Percentiles rank a stretch among this genome's conserved stretches.
These are phyloP conservation scores for Fusarium coffeatum DNA, from an alignment of 2,329 filamentous ascomycete species.

Conservation along the genomic window DNA sequence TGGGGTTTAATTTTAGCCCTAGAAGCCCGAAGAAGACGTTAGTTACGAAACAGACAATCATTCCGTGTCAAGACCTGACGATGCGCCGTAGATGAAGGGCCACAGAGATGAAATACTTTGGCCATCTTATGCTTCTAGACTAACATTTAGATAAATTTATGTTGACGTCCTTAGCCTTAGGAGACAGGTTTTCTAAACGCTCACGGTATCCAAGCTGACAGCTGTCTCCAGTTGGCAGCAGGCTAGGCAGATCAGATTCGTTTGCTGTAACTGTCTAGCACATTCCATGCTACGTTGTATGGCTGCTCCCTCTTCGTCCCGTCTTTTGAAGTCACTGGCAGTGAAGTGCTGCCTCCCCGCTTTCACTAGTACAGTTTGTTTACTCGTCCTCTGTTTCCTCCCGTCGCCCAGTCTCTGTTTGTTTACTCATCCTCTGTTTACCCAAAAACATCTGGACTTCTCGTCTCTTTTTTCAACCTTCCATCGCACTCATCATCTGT, in stretches of 20 bases:
- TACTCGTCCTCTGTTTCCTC: background rate
- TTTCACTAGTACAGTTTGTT: background rate
- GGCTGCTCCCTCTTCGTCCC: constrained; percentile 14
- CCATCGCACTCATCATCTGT: background rate
- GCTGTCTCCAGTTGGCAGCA: background rate
- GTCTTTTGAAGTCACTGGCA: constrained; percentile 2
- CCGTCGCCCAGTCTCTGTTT: background rate
- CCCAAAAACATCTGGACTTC: background rate
- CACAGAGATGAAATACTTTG: background rate
- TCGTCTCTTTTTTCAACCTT: background rate
- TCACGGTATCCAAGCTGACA: background rate
- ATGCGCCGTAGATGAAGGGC: background rate
- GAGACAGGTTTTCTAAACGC: background rate
- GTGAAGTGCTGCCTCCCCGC: background rate
- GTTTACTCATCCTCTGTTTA: background rate
- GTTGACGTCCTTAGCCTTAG: background rate
- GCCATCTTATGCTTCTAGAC: background rate
- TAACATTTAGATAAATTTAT: background rate
- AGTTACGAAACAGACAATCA: background rate
- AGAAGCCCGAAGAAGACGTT: fast-evolving
- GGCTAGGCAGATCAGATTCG: background rate
- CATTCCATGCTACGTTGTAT: no score
- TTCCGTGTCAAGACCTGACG: background rate
- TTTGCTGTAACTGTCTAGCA: background rate
- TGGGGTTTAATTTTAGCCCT: fast-evolving